Evolutionary conservation across 1,139 yeast genomes (phyloP).

Genomic region (Meyerozyma guilliermondii): DNA sequence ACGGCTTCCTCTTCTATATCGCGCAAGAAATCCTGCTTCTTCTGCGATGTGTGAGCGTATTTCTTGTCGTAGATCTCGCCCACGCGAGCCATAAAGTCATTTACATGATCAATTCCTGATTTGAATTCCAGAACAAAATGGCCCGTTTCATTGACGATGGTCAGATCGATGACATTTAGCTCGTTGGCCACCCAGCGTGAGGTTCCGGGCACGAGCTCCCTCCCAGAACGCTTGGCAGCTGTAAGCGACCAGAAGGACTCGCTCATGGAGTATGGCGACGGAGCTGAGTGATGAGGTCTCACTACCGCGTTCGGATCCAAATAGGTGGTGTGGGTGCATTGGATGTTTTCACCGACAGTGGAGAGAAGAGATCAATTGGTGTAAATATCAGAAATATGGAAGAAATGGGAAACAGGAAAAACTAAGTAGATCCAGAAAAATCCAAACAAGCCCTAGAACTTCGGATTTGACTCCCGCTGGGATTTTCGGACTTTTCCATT

Average conservation of each 20-base stretch:
- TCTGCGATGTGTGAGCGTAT: not conserved
- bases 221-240: slow-evolving; percentile 23
- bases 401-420: too few species aligned
- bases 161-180: slow-evolving; percentile 23
- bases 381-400: too few species aligned
- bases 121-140: slow-evolving; percentile 15
- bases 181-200: slow-evolving; percentile 36
- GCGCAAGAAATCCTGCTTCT: not conserved
- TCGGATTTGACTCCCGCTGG: not conserved
- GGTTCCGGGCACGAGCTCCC: slow-evolving; percentile 33
- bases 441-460: not conserved
- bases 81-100: slow-evolving; percentile 18
- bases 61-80: not conserved
- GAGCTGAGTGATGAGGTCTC: too few species aligned
- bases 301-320: too few species aligned
- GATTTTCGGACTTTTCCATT: not conserved
- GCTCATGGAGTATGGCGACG: slow-evolving; percentile 15
- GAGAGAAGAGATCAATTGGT: too few species aligned
- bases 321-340: too few species aligned
- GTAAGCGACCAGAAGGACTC: slow-evolving; percentile 31
- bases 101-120: slow-evolving; percentile 17
- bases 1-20: not conserved
- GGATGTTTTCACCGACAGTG: too few species aligned
- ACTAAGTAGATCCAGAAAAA: not conserved
- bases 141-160: slow-evolving; percentile 21